Evolutionary conservation across 306 rosid species (phyloP), one percentile per base, ranked within the genome.

Genomic region (Dalbergia oliveri): DNA sequence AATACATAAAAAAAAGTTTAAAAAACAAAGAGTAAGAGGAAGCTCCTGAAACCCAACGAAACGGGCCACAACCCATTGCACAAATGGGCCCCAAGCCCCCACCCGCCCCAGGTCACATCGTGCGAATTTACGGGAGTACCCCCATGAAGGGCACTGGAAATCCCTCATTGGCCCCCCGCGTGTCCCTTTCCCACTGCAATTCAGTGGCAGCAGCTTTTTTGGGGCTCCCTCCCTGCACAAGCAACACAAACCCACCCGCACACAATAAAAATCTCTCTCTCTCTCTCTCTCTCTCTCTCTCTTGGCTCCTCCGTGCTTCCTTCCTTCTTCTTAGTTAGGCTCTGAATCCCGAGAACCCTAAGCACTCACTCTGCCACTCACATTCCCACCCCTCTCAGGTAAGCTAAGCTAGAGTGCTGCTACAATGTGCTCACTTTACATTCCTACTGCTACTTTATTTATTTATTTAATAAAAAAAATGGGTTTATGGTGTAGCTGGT

Each of bases 291-390:
- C 21, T 63, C 31, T 15, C 26, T 65, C 66, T 23, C 15, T 34
- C 9, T 12, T 49, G 4, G 15, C 16, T 49, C 15, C 54, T 3
- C 0, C 10, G 16, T 3, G 2, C 18, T 23, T 11, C 65, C 41
- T 37, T 69, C 64, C 69, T 74, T 45, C 16, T 26, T 50, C 57
- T 50, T 50, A 1, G 31, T 26, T 15, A 37, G 57, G 57, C 57
- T 50, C 57, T 50, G 57, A 50, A 50, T 50, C 18, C 57, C 18
- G 13, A 54, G 10, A 54, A 16, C 54, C 56, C 8, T 81, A 58
- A 84, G 86, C 85, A 88, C 41, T 26, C 31, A 26, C 31, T 26
- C 31, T 26, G 31, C 31, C 31, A 26, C 31, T 26, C 31, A 26
- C 31, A 26, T 26, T 26, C 31, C 31, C 31, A 26, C 41, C 41